Evolutionary conservation across 176 grass and related monocot genomes (phyloP), one percentile per base, ranked within the genome.

Genomic region (Saccharum officinarum): DNA sequence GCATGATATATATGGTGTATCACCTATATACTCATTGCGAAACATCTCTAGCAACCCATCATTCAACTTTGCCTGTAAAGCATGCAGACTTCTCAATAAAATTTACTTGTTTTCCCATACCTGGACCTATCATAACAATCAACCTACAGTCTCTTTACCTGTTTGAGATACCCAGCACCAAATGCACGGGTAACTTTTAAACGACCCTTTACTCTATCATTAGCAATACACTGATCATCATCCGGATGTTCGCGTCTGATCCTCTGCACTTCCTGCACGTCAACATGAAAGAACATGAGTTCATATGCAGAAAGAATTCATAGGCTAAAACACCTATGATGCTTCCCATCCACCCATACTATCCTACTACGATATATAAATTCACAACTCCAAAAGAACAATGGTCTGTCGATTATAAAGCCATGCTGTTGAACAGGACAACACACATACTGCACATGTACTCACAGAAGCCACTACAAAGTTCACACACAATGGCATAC

Each of bases 121-220:
- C n/a, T 61, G 14, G 3, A 44, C 23, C 49, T 69, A 84, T 14
- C 3, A 17, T 16, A 80, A 8, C 23, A 76, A 62, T 57, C 67
- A 60, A 70, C 50, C 12, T 16, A 28, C 45, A 75, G n/a, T 22
- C 17, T 36, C 20, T 41, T 86, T 92, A 98, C 92, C 95, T 98
- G 90, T 81, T 98, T 98, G 85, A 98, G 92, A 83, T 93, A 98
- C 46, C 92, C 95, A 64, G 91, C 95, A 65, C 92, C 95, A 91
- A 98, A 98, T 30, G 95, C 95, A 30, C 92, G 86, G 34, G 95
- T 98, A 76, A 98, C 95, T 71, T 95, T 95, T 82, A 98, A 78
- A 76, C 91, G 91, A 0, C 95, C 92, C 71, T 98, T 98, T 23
- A 98, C 95, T 92, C 95, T 93, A 23, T 88, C 95, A 90, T 98